These are phyloP conservation scores for Nigrograna mackinnonii DNA, from an alignment of 2,329 filamentous ascomycete species.

Conservation along the genomic window DNA sequence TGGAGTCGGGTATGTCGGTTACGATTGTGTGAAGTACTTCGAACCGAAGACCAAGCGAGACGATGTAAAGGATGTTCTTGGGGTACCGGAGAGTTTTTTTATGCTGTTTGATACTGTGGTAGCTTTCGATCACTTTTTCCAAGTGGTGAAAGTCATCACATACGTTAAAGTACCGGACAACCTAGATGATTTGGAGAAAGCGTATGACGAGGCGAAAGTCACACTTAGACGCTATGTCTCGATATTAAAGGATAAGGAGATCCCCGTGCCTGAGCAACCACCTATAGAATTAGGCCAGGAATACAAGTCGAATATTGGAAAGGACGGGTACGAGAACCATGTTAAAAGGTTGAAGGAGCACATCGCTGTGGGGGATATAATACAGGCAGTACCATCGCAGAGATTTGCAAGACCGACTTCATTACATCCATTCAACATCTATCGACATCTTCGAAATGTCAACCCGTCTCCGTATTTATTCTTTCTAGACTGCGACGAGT, in stretches of 20 bases:
- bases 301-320: constrained; percentile 91
- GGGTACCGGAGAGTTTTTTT: constrained; percentile 91
- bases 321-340: constrained; percentile 85
- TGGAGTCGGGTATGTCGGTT: constrained; percentile 94
- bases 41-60: constrained; percentile 93
- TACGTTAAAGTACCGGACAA: constrained; percentile 72
- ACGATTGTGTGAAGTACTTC: constrained; percentile 97
- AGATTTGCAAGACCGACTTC: constrained; percentile 86
- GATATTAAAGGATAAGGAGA: constrained; percentile 73
- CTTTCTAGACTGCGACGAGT: constrained; percentile 88
- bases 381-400: constrained; percentile 95
- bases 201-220: constrained; percentile 70
- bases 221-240: constrained; percentile 70
- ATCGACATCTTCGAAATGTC: constrained; percentile 92
- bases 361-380: constrained; percentile 90
- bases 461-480: constrained; percentile 98
- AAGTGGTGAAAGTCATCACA: constrained; percentile 89
- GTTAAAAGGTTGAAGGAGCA: constrained; percentile 86
- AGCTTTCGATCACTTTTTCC: constrained; percentile 93
- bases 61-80: constrained; percentile 82
- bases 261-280: constrained; percentile 75
- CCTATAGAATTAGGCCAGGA: constrained; percentile 74
- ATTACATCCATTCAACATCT: constrained; percentile 97
- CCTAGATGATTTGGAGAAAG: constrained; percentile 61
- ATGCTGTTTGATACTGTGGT: constrained; percentile 97